Base-by-base conservation (phyloP, 352 stramenopile species). In the Globisporangium okanoganense region DNA sequence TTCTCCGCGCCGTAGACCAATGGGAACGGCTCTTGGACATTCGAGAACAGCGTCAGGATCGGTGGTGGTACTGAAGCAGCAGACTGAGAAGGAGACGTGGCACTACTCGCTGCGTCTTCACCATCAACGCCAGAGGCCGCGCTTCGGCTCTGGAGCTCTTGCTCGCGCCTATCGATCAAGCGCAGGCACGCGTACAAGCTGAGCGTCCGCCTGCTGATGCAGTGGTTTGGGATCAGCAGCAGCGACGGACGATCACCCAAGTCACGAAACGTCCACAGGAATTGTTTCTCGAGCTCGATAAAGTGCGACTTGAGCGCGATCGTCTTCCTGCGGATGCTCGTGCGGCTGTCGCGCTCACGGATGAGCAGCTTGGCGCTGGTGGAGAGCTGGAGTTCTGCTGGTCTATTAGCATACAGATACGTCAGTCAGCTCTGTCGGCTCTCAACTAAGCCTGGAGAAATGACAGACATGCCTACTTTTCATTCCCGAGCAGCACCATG, bases 351-450 rank as follows among this genome's bases (percentile, higher is more conserved):
- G 3, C 57, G 53, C 38, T 85, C 76, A 14, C 58, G 67, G 12
- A 80, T 61, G 10, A 86, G 67, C 2, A 83, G 40, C 49, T 78
- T 85, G 25, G 76, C 68, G 20, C 59, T 88, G 2, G 74, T 78
- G 20, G 76, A 74, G 0, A 88, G 56, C 27, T 83, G 69, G 2
- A 88, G 56, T 35, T 86, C 72, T 14, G 76, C 51, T 8, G 66
- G 68, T 50, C 78, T 88, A 55, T 53, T 47, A n/a, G n/a, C 29
- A 69, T 12, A 60, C 22, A 25, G 4, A 14, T 43, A n/a, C n/a
- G n/a, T n/a, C n/a, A n/a, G n/a, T n/a, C n/a, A n/a, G n/a, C n/a
- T n/a, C n/a, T n/a, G n/a, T n/a, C n/a, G 9, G 1, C 18, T 31
- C n/a, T 51, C 44, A 40, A 40, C 33, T 2, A 14, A 40, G 33